Conservation (phyloP, 2,329 filamentous ascomycete species). For the Nemania sp. region DNA sequence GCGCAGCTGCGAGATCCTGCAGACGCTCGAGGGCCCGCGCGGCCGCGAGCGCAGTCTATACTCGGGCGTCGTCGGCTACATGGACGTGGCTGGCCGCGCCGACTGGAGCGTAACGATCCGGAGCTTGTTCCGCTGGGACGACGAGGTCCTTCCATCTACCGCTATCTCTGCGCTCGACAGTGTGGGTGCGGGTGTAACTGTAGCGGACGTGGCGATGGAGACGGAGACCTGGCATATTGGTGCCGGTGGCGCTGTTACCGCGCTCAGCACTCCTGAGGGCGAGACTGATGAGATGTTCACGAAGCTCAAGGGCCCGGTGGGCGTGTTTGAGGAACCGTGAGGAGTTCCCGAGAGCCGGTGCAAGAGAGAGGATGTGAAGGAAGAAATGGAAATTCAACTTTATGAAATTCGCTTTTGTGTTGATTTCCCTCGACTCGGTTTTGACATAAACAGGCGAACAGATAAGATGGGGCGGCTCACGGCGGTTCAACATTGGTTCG, state of each 20-base stretch:
- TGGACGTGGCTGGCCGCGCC: conserved; percentile 81
- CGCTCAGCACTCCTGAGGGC: conserved; percentile 74
- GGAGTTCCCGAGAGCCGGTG: too few relatives aligned
- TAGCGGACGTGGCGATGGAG: neutral
- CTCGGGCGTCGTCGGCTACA: conserved; percentile 85
- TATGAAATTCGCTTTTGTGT: too few relatives aligned
- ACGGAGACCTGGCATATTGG: conserved; percentile 77
- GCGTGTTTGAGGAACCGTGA: conserved; percentile 48
- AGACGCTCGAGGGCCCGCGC: conserved; percentile 61
- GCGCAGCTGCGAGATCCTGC: conserved; percentile 82
- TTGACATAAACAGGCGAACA: neutral
- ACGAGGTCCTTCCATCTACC: conserved; percentile 49
- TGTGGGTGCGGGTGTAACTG: neutral
- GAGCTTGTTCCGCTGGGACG: conserved; percentile 74
- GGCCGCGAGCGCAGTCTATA: conserved; percentile 72
- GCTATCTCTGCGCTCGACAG: neutral
- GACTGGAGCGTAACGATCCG: conserved; percentile 93
- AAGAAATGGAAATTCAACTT: too few relatives aligned
- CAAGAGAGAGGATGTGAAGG: too few relatives aligned
- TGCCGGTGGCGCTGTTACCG: conserved; percentile 88
- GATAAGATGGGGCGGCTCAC: neutral
- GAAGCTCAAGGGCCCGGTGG: conserved; percentile 65
- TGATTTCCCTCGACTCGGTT: neutral
- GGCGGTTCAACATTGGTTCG: conserved; percentile 20
- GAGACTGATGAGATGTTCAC: conserved; percentile 92